Percentiles rank a stretch among this genome's conserved stretches.
phyloP scores from a whole-genome alignment of 305 asterid genomes.

The Monarda citriodora region DNA sequence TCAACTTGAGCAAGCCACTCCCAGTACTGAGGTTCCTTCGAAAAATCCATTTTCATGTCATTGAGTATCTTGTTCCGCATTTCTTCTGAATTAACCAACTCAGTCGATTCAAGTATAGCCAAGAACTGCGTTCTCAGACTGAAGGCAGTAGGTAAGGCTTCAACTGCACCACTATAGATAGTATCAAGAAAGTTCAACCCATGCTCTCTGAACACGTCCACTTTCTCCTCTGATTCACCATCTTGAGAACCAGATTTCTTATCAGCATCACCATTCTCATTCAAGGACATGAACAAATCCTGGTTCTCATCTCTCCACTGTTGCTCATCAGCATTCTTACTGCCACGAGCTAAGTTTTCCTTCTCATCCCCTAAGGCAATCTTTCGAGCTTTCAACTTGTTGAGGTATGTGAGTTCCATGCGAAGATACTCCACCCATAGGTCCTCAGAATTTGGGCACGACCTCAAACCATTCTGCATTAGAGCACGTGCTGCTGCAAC shows the following conservation, averaged over 20 bases:
- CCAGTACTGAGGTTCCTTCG: constrained; percentile 72
- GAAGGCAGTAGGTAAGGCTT: constrained; percentile 77
- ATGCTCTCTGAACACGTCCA: constrained; percentile 56
- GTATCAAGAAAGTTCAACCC: constrained; percentile 63
- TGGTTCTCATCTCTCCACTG: constrained; percentile 76
- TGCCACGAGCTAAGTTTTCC: constrained; percentile 36
- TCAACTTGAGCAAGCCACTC: constrained; percentile 92
- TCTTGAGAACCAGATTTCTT: constrained; percentile 35
- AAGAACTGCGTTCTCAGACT: constrained; percentile 69
- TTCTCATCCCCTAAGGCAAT: constrained; percentile 79
- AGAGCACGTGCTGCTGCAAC: constrained; percentile 91
- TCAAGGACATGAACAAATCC: constrained; percentile 73
- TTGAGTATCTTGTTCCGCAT: constrained; percentile 54
- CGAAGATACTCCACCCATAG: constrained; percentile 96
- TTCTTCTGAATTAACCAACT: constrained; percentile 58
- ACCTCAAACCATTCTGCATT: constrained; percentile 96
- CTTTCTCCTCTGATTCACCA: constrained; percentile 51
- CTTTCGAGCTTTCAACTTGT: constrained; percentile 84
- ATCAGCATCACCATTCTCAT: constrained; percentile 45
- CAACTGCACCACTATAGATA: constrained; percentile 66
- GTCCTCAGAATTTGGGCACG: constrained; percentile 89
- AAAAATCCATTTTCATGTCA: constrained; percentile 75
- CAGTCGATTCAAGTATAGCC: constrained; percentile 66
- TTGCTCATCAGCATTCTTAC: constrained; percentile 45
- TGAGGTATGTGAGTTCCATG: constrained; percentile 94